These are phyloP conservation scores for Handroanthus guayacan DNA, from an alignment of 257 asterid genomes.

Conservation along the genomic window DNA sequence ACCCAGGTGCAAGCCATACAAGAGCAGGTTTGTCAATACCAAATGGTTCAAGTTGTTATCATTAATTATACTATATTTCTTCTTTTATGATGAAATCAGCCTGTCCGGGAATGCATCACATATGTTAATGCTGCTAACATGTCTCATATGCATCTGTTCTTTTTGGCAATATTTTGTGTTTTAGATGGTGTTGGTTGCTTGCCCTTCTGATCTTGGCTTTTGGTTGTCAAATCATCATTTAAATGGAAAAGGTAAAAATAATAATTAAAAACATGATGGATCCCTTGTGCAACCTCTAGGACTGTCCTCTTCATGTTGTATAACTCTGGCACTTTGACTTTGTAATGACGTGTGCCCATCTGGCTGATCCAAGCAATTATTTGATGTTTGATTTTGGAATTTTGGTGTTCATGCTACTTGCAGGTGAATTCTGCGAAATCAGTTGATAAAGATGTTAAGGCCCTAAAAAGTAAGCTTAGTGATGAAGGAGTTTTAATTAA, in stretches of 20 bases:
- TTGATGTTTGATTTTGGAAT: conserved; percentile 12
- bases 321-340: conserved; percentile 21
- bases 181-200: background rate
- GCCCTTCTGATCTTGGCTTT: conserved; percentile 4
- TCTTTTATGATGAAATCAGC: conserved; percentile 7
- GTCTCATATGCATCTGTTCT: background rate
- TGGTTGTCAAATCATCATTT: conserved; percentile 12
- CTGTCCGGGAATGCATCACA: background rate
- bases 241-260: background rate
- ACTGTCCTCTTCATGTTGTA: background rate
- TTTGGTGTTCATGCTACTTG: conserved; percentile 13
- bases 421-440: conserved; percentile 79
- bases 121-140: background rate
- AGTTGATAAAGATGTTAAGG: conserved; percentile 78
- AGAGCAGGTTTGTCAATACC: conserved; percentile 70
- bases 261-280: background rate
- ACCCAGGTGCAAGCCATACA: conserved; percentile 76
- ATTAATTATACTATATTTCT: background rate
- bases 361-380: conserved; percentile 20
- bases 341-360: conserved; percentile 16
- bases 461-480: conserved; percentile 66
- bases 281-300: background rate
- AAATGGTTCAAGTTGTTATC: conserved; percentile 33
- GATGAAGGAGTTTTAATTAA: conserved; percentile 70
- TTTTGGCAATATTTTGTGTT: background rate